Evolutionary conservation across 2,329 filamentous ascomycete genomes (phyloP).

Genomic region (Aspergillus sp.): DNA sequence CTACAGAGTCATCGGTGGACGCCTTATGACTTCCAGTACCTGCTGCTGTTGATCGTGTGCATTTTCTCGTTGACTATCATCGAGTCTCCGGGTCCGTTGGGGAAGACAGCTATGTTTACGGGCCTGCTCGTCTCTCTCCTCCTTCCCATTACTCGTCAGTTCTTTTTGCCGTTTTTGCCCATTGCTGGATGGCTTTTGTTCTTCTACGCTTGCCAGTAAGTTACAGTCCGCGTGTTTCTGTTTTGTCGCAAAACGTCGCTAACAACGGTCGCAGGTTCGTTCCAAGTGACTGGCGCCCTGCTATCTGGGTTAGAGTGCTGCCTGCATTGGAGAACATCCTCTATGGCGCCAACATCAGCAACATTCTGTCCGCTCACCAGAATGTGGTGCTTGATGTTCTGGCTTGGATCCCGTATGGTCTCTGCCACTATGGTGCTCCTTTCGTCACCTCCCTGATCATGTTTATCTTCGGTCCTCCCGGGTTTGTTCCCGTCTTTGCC

Average conservation of each 20-base stretch:
- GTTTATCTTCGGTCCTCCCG: slow-evolving; percentile 83
- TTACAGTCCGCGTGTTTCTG: slow-evolving; percentile 16
- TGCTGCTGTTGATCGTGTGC: slow-evolving; percentile 64
- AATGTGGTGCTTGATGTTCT: slow-evolving; percentile 75
- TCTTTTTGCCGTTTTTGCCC: slow-evolving; percentile 79
- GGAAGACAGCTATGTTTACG: slow-evolving; percentile 67
- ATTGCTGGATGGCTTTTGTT: slow-evolving; percentile 83
- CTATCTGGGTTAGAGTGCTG: slow-evolving; percentile 92
- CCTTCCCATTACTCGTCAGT: slow-evolving; percentile 80
- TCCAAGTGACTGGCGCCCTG: slow-evolving; percentile 76
- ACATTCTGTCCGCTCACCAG: slow-evolving; percentile 87
- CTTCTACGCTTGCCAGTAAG: slow-evolving; percentile 90
- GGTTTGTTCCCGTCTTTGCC: slow-evolving; percentile 76
- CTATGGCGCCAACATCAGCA: slow-evolving; percentile 91
- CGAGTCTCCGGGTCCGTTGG: slow-evolving; percentile 65
- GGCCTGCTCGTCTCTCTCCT: slow-evolving; percentile 63
- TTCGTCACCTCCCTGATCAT: slow-evolving; percentile 70
- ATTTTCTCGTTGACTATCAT: slow-evolving; percentile 81
- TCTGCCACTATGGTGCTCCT: slow-evolving; percentile 83
- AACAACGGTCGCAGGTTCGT: slow-evolving; percentile 62
- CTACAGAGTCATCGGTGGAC: slow-evolving; percentile 74
- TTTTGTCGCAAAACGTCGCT: slow-evolving; percentile 6
- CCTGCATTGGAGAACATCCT: slow-evolving; percentile 93
- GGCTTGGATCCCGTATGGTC: slow-evolving; percentile 88
- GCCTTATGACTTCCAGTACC: slow-evolving; percentile 77